phyloP scores from a whole-genome alignment of 148 eudicot genomes.

The Arctostaphylos glauca region DNA sequence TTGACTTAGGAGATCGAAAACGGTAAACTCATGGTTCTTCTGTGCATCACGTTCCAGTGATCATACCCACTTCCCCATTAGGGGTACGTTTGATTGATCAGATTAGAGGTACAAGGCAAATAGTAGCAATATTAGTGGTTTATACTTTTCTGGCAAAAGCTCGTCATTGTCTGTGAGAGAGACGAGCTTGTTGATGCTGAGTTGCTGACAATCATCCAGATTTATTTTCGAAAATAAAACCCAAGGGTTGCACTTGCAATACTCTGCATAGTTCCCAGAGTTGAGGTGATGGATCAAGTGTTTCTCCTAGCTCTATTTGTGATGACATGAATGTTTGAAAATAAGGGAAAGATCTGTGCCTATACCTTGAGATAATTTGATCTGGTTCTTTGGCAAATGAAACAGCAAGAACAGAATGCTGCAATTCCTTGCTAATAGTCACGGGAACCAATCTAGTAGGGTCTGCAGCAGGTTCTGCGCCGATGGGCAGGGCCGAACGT shows the following conservation, averaged over 20 bases:
- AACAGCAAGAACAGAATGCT: constrained; percentile 80
- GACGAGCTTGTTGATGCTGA: not conserved
- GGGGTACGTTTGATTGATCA: not conserved
- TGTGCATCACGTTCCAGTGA: not conserved
- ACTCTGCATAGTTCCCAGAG: not conserved
- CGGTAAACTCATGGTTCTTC: not conserved
- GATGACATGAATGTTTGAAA: not conserved
- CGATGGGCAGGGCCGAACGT: constrained; percentile 93
- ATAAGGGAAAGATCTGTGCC: not conserved
- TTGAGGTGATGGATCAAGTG: not conserved
- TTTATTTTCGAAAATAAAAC: not conserved
- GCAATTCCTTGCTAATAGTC: constrained; percentile 67
- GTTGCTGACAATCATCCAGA: not conserved
- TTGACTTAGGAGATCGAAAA: not conserved
- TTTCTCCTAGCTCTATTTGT: not conserved
- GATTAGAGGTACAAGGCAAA: not conserved
- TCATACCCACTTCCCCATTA: not conserved
- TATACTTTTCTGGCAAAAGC: not conserved
- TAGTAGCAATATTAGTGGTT: not conserved
- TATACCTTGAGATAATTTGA: constrained; percentile 78
- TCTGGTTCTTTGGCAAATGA: constrained; percentile 91
- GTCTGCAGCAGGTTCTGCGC: constrained; percentile 93
- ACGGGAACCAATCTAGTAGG: constrained; percentile 78
- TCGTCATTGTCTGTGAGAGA: not conserved
- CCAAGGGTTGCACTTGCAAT: not conserved